These are phyloP conservation scores for Combretum micranthum DNA, from an alignment of 345 rosid species.

Conservation along the genomic window DNA sequence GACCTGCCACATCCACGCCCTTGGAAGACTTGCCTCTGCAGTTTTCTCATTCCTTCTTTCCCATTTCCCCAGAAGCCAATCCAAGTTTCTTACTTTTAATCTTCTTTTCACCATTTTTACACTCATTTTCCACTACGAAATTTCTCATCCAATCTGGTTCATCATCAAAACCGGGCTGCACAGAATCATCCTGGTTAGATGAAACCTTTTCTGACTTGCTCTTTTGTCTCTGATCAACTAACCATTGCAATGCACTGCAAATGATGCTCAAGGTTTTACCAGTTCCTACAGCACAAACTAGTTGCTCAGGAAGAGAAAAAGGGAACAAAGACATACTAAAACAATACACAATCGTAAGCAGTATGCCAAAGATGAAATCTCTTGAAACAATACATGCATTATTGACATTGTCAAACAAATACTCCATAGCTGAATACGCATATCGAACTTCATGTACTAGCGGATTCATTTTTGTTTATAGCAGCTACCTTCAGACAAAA, in stretches of 20 bases:
- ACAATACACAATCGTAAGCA: too few species aligned
- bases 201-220: constrained; percentile 10
- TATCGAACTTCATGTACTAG: too few species aligned
- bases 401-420: too few species aligned
- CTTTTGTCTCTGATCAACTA: constrained; percentile 49
- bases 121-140: constrained; percentile 31
- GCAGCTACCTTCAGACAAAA: too few species aligned
- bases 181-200: constrained; percentile 8
- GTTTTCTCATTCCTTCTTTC: constrained; percentile 19
- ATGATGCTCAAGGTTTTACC: constrained; percentile 89
- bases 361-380: too few species aligned
- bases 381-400: too few species aligned
- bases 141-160: constrained; percentile 86
- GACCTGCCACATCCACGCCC: constrained; percentile 18
- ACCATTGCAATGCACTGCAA: constrained; percentile 83
- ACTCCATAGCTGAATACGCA: too few species aligned
- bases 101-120: constrained; percentile 4
- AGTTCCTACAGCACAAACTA: constrained; percentile 45
- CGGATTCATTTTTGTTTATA: too few species aligned
- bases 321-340: background rate
- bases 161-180: constrained; percentile 32
- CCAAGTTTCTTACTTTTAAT: constrained; percentile 22
- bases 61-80: constrained; percentile 18
- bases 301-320: background rate
- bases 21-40: constrained; percentile 11